Base-by-base conservation (phyloP, 2,329 filamentous ascomycete genomes). In the Chaetoscypha palmicola region DNA sequence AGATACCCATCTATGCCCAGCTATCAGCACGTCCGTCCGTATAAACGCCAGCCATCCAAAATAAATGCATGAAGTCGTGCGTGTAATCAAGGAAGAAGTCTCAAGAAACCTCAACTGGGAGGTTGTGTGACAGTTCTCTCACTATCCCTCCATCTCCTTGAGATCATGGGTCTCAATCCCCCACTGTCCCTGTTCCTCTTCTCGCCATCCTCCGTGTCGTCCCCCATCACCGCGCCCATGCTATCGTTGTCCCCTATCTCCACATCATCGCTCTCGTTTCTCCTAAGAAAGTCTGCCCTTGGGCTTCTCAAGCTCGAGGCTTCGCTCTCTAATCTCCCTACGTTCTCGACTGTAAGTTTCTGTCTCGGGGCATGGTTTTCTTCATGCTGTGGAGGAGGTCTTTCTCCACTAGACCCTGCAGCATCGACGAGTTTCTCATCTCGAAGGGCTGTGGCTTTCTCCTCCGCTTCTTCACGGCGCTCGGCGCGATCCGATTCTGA, bases 271-370 rank as follows among this genome's bases (percentile, higher is more conserved):
- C 9, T 4, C 10, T 17, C 32, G 17, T 17, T 34, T 16, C 16
- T 16, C 4, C 16, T 17, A 2, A 4, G 12, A 9, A 9, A 23
- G 24, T 46, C 40, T 11, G n/a, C 16, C 20, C 7, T 9, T 7
- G 38, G 38, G 2, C 31, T 38, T 14, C 24, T 26, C 22, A 21
- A 23, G 26, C 34, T 40, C n/a, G n/a, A n/a, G 9, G 24, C 48
- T 32, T 69, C 64, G 45, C 60, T 62, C 45, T 66, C 65, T 34
- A 76, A 53, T 48, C 64, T 72, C 26, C 68, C 71, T 36, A 77
- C 62, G 51, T 77, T 77, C 54, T 73, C 73, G 49, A 74, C 69
- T 1, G 74, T 77, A 48, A 77, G 53, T 4, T 67, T 67, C 43
- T 74, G 69, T 2, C 67, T 66, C 30, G 21, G 14, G 1, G 3